Conservation (phyloP, 768 basidiomycete species). For the Tylopilus felleus region DNA sequence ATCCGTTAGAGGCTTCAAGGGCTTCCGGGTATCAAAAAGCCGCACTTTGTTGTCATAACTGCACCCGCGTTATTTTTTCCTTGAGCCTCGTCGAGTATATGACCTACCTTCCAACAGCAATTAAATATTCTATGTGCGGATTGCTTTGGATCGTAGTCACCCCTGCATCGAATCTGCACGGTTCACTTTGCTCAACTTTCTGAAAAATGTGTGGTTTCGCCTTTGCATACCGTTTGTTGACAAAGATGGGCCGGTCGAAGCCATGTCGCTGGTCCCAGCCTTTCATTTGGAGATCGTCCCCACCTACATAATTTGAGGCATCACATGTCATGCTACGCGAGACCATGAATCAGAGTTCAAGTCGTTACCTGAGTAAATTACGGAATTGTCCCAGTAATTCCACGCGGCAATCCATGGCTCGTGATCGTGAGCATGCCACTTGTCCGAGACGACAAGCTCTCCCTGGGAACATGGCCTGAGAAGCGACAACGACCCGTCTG, state of each 20-base stretch:
- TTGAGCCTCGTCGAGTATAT: not conserved
- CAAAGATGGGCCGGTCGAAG: slow-evolving; percentile 54
- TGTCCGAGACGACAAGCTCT: slow-evolving; percentile 44
- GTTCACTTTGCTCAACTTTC: slow-evolving; percentile 1
- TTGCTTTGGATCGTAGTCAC: slow-evolving; percentile 88
- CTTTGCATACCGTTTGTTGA: slow-evolving; percentile 63
- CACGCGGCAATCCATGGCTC: slow-evolving; percentile 95
- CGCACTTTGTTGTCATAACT: slow-evolving; percentile 85
- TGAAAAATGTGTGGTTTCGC: not conserved
- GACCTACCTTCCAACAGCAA: slow-evolving; percentile 89
- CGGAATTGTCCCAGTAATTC: slow-evolving; percentile 78
- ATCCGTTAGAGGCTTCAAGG: slow-evolving; percentile 49
- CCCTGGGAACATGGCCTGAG: slow-evolving; percentile 46
- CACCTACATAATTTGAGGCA: slow-evolving; percentile 62
- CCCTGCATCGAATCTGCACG: slow-evolving; percentile 80
- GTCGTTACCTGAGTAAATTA: slow-evolving; percentile 77
- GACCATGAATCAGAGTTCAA: not conserved
- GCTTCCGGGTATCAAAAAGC: slow-evolving; percentile 79
- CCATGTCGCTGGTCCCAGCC: slow-evolving; percentile 83
- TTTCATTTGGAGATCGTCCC: slow-evolving; percentile 89
- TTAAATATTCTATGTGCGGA: slow-evolving; percentile 70
- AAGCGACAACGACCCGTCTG: slow-evolving; percentile 71
- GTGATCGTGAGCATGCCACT: slow-evolving; percentile 87
- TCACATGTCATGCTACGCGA: not conserved
- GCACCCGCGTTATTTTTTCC: not conserved